Conservation (phyloP, 352 stramenopile genomes). For the Hyaloperonospora brassicae region DNA sequence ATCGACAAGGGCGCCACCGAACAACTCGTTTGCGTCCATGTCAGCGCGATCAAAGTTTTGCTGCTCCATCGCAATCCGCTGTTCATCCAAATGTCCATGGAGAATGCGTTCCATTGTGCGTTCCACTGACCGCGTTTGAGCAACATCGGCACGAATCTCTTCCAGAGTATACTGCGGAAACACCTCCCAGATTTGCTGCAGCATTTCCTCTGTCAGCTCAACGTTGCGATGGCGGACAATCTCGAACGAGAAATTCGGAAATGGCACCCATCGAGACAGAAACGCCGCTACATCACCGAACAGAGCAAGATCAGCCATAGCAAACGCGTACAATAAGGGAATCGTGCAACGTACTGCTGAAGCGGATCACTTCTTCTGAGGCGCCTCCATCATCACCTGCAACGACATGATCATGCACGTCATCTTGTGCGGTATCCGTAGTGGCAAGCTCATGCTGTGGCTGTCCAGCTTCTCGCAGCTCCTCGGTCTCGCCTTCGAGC, state of each 20-base stretch:
- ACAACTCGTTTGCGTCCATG: slow-evolving; percentile 19
- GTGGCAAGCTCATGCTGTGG: slow-evolving; percentile 6
- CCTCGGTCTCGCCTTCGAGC: slow-evolving; percentile 15
- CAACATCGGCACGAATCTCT: slow-evolving; percentile 46
- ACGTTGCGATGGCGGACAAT: slow-evolving; percentile 58
- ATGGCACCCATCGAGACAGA: slow-evolving; percentile 57
- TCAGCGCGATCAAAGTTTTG: slow-evolving; percentile 13
- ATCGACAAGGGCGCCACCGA: slow-evolving; percentile 32
- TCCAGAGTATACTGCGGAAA: slow-evolving; percentile 64
- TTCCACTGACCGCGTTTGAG: slow-evolving; percentile 47
- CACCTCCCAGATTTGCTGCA: slow-evolving; percentile 66
- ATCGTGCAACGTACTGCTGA: slow-evolving; percentile 53
- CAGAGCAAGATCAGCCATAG: slow-evolving; percentile 13
- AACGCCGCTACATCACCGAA: slow-evolving; percentile 40
- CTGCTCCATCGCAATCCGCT: slow-evolving; percentile 24
- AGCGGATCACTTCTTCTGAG: slow-evolving; percentile 55
- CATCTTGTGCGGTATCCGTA: slow-evolving; percentile 7
- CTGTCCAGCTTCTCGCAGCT: slow-evolving; percentile 1
- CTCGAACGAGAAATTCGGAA: slow-evolving; percentile 70
- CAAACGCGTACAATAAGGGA: background rate
- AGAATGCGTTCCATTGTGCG: slow-evolving; percentile 71
- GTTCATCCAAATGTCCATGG: slow-evolving; percentile 38
- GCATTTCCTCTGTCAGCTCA: slow-evolving; percentile 58
- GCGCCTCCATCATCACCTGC: slow-evolving; percentile 9
- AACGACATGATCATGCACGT: slow-evolving; percentile 8